A percentile compares a stretch with the other conserved stretches of the same genome.
phyloP scores from a whole-genome alignment of 2,329 filamentous ascomycete genomes.

The Curvularia lunata region DNA sequence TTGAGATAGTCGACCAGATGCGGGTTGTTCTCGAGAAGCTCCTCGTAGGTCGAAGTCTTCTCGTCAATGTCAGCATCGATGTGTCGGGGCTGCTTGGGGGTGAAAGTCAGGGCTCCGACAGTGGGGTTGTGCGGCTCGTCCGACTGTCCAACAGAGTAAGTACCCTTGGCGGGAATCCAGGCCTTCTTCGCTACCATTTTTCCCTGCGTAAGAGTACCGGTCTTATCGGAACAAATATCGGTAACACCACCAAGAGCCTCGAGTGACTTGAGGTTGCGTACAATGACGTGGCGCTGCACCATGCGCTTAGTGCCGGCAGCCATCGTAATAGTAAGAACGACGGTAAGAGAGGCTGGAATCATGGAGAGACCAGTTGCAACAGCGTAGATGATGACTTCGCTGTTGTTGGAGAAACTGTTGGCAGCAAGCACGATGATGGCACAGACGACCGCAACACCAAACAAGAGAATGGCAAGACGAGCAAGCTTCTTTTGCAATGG shows the following conservation, averaged over 20 bases:
- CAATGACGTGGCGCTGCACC: conserved; percentile 45
- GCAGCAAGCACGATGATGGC: conserved; percentile 52
- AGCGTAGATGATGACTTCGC: conserved; percentile 51
- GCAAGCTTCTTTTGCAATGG: conserved; percentile 49
- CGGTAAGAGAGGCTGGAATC: conserved; percentile 48
- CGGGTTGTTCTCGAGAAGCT: conserved; percentile 4
- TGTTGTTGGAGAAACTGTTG: conserved; percentile 40
- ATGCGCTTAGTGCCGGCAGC: conserved; percentile 49
- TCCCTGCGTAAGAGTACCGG: conserved; percentile 50
- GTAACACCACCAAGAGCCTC: conserved; percentile 48
- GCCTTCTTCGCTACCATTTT: conserved; percentile 46
- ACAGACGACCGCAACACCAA: conserved; percentile 47
- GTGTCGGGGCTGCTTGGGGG: conserved; percentile 21
- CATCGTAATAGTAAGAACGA: conserved; percentile 51
- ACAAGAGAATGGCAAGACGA: conserved; percentile 43
- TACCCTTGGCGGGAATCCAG: conserved; percentile 45
- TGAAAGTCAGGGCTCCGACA: conserved; percentile 39
- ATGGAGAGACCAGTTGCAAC: conserved; percentile 49
- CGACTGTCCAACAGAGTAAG: conserved; percentile 41
- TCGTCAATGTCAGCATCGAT: conserved; percentile 10
- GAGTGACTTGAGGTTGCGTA: conserved; percentile 45
- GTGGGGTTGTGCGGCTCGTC: conserved; percentile 43
- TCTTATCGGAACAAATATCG: conserved; percentile 61
- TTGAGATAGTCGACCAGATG: conserved; percentile 45
- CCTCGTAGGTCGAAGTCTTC: conserved; percentile 4